phyloP scores from a whole-genome alignment of 1,139 yeast species.

The Pichia sp. region DNA sequence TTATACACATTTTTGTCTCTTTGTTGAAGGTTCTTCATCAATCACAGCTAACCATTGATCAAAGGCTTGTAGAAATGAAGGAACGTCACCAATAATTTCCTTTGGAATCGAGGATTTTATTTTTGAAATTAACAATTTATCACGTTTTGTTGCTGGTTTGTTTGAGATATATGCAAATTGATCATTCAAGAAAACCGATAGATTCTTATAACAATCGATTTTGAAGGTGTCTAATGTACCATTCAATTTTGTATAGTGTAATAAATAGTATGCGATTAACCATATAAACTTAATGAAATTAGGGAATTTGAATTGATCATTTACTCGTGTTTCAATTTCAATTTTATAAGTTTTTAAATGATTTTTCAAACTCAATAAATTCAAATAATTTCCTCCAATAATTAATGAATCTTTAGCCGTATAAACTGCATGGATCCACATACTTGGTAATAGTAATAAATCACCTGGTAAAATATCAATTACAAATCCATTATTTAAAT shows the following conservation, averaged over 20 bases:
- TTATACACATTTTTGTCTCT: not conserved
- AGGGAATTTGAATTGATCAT: slow-evolving; percentile 72
- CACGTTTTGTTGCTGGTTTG: slow-evolving; percentile 10
- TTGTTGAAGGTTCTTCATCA: not conserved
- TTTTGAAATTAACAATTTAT: slow-evolving; percentile 14
- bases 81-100: slow-evolving; percentile 34
- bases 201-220: slow-evolving; percentile 13
- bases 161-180: slow-evolving; percentile 19
- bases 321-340: slow-evolving; percentile 66
- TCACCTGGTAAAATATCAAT: slow-evolving; percentile 67
- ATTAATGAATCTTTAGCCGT: slow-evolving; percentile 78
- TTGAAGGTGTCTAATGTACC: slow-evolving; percentile 16
- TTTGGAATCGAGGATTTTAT: slow-evolving; percentile 22
- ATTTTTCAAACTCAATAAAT: slow-evolving; percentile 52
- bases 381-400: slow-evolving; percentile 81
- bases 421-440: slow-evolving; percentile 89
- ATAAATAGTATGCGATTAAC: slow-evolving; percentile 48
- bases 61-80: slow-evolving; percentile 32
- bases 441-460: slow-evolving; percentile 76
- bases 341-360: slow-evolving; percentile 58
- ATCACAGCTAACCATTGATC: slow-evolving; percentile 29
- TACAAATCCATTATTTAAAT: slow-evolving; percentile 48
- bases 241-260: slow-evolving; percentile 24
- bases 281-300: slow-evolving; percentile 65
- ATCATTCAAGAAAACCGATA: slow-evolving; percentile 21